phyloP scores from a whole-genome alignment of 805 yeast genomes.

The Candida namnaoensis region DNA sequence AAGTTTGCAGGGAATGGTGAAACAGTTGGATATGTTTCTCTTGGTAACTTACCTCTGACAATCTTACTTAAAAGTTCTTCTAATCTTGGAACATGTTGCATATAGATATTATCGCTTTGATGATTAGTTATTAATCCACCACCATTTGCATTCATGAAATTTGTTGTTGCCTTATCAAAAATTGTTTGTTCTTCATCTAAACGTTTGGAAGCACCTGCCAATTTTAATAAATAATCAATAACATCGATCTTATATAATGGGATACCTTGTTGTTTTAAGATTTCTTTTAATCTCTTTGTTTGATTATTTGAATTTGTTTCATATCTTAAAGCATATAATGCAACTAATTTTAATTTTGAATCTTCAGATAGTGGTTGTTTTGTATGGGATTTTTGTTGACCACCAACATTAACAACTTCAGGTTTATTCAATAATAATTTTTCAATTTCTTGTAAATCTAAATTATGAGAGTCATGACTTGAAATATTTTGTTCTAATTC shows the following conservation, averaged over 20 bases:
- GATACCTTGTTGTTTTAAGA: constrained; percentile 27
- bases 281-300: constrained; percentile 25
- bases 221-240: constrained; percentile 32
- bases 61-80: constrained; percentile 28
- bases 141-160: constrained; percentile 13
- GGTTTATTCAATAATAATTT: constrained; percentile 35
- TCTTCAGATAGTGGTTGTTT: constrained; percentile 35
- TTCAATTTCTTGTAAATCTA: constrained; percentile 49
- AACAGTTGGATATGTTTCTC: constrained; percentile 33
- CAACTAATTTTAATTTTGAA: constrained; percentile 62
- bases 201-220: constrained; percentile 35
- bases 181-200: constrained; percentile 23
- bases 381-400: constrained; percentile 13
- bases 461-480: constrained; percentile 48
- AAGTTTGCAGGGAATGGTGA: constrained; percentile 19
- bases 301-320: constrained; percentile 43
- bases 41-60: constrained; percentile 24
- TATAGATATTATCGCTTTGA: constrained; percentile 62
- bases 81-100: constrained; percentile 84
- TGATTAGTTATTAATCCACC: constrained; percentile 28
- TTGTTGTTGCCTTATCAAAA: constrained; percentile 18
- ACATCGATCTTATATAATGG: constrained; percentile 13
- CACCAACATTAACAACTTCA: constrained; percentile 13
- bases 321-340: constrained; percentile 68
- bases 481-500: constrained; percentile 86